Base-by-base conservation (phyloP, 2,329 filamentous ascomycete genomes). In the Chaetomiaceae sp. region DNA sequence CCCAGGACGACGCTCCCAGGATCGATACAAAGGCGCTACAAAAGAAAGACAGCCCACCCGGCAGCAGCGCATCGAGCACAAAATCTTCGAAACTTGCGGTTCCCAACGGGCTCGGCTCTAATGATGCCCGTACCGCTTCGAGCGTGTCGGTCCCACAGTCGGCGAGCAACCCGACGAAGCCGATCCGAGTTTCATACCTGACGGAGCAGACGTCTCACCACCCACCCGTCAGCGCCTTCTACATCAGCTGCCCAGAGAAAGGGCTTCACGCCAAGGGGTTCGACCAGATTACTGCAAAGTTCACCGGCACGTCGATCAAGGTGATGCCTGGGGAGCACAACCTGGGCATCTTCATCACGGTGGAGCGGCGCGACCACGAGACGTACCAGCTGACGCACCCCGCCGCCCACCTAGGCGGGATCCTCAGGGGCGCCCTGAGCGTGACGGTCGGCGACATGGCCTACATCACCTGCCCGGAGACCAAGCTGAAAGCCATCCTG, bases 121-220 rank as follows among this genome's bases (percentile, higher is more conserved):
- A 51, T 36, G 72, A 75, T 44, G 72, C 75, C 60, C 73, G 73
- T 31, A 65, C 74, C 38, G 80, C 77, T 2, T 75, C 74, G 22
- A 73, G 75, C 44, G 67, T 80, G 38, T 78, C 80, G 17, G 74
- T 83, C 56, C 72, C 75, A 58, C 77, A 77, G 64, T 69, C 72
- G n/a, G 60, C 71, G 42, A 61, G 71, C 12, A 73, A 70, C 33
- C 70, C 73, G 1, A 58, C 67, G 8, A 75, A 76, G 48, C 72
- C 71, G 25, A 80, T 96, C 62, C 88, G 87, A 62, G 83, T 99
- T 63, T 96, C 91, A 9, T 99, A 95, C 69, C 79, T 99, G 56
- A 97, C 94, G 23, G 94, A 99, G 72, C 94, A 99, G 73, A 99
- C 94, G 8, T 96, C 91, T 7, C 94, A 99, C 66, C 94, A 99